Base-by-base conservation (phyloP, 495 filamentous ascomycete species). In the Lasiosphaeria ovina region DNA sequence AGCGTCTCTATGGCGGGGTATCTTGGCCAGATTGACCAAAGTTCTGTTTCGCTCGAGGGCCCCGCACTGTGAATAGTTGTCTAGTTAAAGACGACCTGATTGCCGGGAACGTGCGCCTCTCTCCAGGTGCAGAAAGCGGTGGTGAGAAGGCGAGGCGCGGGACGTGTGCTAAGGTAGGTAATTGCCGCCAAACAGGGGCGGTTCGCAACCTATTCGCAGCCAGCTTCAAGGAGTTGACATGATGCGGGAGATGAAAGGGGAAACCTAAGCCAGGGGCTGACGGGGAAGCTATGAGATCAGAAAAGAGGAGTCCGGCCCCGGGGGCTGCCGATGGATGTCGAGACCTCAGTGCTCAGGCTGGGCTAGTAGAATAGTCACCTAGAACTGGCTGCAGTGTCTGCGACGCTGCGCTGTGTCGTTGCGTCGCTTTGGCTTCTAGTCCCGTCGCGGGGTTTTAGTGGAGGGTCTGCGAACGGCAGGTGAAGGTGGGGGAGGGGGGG, bases 251-350 rank as follows among this genome's bases (percentile, higher is more conserved):
- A 47, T 47, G 44, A n/a, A 47, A 47, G 44, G 44, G 44, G 44
- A 47, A n/a, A 47, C 24, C 24, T 24, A 24, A 35, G 32, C 11
- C 10, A 51, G 49, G 24, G 12, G 17, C 17, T 51, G 49, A 7
- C 7, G 44, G 44, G 49, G 49, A 51, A 11, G 9, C 49, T 32
- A 33, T 32, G 49, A 51, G 49, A 51, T 51, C 49, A 51, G 49
- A 31, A 51, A 51, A 51, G 49, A 51, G 49, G 49, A 51, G 49
- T 4, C 49, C 12, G 49, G 10, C 49, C 17, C 47, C 49, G 49
- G 49, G 44, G 17, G n/a, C 49, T 51, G 49, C 49, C 49, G 24
- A 51, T 35, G 49, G 24, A 51, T 35, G 49, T 51, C 49, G 12
- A 51, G 49, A 51, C 32, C 40, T n/a, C 24, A 24, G 24, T 45